phyloP scores from a whole-genome alignment of 768 basidiomycete genomes.

The Gymnopilus junonius region DNA sequence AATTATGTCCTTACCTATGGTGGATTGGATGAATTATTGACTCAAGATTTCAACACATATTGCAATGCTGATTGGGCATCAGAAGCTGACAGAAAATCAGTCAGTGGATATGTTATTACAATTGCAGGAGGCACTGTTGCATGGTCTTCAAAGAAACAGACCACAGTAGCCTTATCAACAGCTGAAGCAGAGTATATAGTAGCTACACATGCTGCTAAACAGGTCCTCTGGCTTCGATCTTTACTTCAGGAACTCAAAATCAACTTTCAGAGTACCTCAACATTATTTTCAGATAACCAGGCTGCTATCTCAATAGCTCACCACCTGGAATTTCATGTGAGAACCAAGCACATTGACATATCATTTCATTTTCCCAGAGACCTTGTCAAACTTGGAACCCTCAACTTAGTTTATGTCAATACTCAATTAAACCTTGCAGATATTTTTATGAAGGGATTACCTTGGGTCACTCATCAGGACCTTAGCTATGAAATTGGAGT shows the following conservation, averaged over 20 bases:
- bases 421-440: conserved; percentile 17
- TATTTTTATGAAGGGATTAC: conserved; percentile 15
- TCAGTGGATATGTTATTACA: conserved; percentile 33
- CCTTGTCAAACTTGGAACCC: conserved; percentile 3
- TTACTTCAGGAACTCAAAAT: conserved; percentile 17
- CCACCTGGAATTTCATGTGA: conserved; percentile 23
- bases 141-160: conserved; percentile 40
- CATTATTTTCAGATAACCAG: conserved; percentile 20
- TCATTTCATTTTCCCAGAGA: conserved; percentile 4
- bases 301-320: conserved; percentile 21
- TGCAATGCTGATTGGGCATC: conserved; percentile 24
- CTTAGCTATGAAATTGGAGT: conserved; percentile 11
- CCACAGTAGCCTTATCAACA: conserved; percentile 35
- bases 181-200: conserved; percentile 48
- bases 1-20: conserved; percentile 7
- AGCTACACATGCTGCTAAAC: conserved; percentile 26
- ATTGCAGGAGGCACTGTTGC: conserved; percentile 36
- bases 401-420: conserved; percentile 12
- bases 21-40: neutral
- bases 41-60: conserved; percentile 7
- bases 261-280: neutral
- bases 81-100: conserved; percentile 5
- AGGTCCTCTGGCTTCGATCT: conserved; percentile 27
- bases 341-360: conserved; percentile 27
- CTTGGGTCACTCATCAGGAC: conserved; percentile 5